Evolutionary conservation across 768 basidiomycete species (phyloP).

Genomic region (Suillus discolor): DNA sequence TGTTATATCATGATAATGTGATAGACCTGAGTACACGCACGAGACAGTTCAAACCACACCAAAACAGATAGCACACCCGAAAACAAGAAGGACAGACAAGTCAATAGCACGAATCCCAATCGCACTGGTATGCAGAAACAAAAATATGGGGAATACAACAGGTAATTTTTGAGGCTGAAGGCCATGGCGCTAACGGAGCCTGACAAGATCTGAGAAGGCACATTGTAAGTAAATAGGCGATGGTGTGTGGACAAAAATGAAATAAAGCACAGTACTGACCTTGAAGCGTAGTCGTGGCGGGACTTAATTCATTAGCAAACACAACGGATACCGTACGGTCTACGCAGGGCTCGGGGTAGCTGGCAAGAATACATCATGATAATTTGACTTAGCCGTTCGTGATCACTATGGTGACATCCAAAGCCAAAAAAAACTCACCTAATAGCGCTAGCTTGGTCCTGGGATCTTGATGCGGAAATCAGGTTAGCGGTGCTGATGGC

Average conservation of each 20-base stretch:
- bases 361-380: neutral
- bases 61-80: slow-evolving; percentile 54
- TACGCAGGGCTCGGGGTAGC: neutral
- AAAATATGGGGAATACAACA: slow-evolving; percentile 55
- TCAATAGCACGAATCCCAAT: slow-evolving; percentile 58
- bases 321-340: neutral
- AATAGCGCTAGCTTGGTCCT: neutral
- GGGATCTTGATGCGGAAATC: too few species aligned
- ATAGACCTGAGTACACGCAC: slow-evolving; percentile 40
- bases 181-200: slow-evolving; percentile 33
- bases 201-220: neutral
- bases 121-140: slow-evolving; percentile 69
- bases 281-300: neutral
- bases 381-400: neutral
- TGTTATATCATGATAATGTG: slow-evolving; percentile 6
- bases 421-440: slow-evolving; percentile 6
- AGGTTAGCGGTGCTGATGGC: neutral
- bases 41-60: slow-evolving; percentile 63
- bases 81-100: slow-evolving; percentile 54
- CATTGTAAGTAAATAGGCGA: neutral
- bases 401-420: slow-evolving; percentile 5
- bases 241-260: neutral
- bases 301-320: neutral
- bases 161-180: slow-evolving; percentile 45
- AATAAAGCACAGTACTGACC: neutral